These are phyloP conservation scores for Auxenochlorella pyrenoidosa DNA, from an alignment of 139 green algal species.

Conservation along the genomic window DNA sequence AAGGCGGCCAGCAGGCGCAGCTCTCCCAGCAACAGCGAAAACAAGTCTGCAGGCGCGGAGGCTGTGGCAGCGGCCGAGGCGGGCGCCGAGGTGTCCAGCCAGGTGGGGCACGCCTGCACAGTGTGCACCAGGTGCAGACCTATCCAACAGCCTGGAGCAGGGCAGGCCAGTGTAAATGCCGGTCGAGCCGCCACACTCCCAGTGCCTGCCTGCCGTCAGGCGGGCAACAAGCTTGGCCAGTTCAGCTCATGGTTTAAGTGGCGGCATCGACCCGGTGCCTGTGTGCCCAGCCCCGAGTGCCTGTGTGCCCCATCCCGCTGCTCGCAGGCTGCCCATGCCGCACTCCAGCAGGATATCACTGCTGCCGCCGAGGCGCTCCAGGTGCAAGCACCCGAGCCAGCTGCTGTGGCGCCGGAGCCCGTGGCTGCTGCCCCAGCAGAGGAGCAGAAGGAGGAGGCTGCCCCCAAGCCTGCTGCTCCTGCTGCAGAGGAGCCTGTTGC, in stretches of 20 bases:
- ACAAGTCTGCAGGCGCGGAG: neutral
- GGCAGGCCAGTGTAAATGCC: neutral
- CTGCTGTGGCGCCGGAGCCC: neutral
- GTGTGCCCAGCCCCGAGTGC: neutral
- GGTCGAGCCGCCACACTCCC: too few species aligned
- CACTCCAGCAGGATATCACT: neutral
- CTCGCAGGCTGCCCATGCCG: neutral
- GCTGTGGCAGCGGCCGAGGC: neutral
- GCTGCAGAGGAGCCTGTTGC: neutral
- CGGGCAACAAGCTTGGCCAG: too few species aligned
- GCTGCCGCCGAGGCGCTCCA: constrained; percentile 3
- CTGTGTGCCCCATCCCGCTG: neutral
- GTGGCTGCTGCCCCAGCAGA: neutral
- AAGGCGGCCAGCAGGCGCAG: constrained; percentile 20
- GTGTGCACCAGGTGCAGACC: neutral
- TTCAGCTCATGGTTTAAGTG: neutral
- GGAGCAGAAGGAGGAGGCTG: neutral
- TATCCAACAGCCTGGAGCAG: neutral
- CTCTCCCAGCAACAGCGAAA: neutral
- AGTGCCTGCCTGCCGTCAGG: too few species aligned
- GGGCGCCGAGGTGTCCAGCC: neutral
- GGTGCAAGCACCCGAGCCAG: neutral
- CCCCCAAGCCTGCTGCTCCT: neutral
- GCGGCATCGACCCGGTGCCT: neutral
- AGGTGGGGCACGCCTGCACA: neutral